These are phyloP conservation scores for Ploettnerulaceae sp. DNA, from an alignment of 2,329 filamentous ascomycete species.

Conservation along the genomic window DNA sequence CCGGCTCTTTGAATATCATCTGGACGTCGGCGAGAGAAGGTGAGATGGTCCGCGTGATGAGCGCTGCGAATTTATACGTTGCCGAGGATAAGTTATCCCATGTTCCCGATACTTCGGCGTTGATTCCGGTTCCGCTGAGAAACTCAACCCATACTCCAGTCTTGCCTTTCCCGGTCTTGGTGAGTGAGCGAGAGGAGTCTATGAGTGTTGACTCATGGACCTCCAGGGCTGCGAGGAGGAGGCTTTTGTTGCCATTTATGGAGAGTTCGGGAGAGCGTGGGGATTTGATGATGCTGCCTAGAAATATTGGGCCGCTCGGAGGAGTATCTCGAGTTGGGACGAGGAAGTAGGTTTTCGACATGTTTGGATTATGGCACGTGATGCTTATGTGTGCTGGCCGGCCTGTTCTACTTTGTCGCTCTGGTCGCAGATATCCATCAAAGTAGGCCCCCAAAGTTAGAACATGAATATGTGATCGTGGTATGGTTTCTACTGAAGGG, in stretches of 20 bases:
- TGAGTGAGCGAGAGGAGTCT: slow-evolving; percentile 1
- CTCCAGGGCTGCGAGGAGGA: slow-evolving; percentile 6
- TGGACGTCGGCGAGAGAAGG: slow-evolving; percentile 5
- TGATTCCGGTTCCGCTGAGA: slow-evolving; percentile 4
- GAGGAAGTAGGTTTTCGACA: slow-evolving; percentile 18
- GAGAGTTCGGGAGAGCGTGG: slow-evolving; percentile 12
- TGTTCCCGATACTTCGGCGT: slow-evolving; percentile 6
- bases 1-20: slow-evolving; percentile 1
- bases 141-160: slow-evolving; percentile 13
- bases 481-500: too few species aligned
- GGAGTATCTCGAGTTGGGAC: slow-evolving; percentile 10
- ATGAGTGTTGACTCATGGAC: background rate
- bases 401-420: too few species aligned
- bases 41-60: slow-evolving; percentile 10
- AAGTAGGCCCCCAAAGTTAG: too few species aligned
- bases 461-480: too few species aligned
- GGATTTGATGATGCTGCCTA: slow-evolving; percentile 18
- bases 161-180: slow-evolving; percentile 6
- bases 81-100: slow-evolving; percentile 7
- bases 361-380: background rate
- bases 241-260: slow-evolving; percentile 8
- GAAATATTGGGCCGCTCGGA: slow-evolving; percentile 13
- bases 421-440: too few species aligned
- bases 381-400: background rate
- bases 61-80: slow-evolving; percentile 8